A percentile compares a stretch with the other conserved stretches of the same genome.
These are phyloP conservation scores for Pestalotiopsis sp. DNA, from an alignment of 2,329 filamentous ascomycete species.

Conservation along the genomic window DNA sequence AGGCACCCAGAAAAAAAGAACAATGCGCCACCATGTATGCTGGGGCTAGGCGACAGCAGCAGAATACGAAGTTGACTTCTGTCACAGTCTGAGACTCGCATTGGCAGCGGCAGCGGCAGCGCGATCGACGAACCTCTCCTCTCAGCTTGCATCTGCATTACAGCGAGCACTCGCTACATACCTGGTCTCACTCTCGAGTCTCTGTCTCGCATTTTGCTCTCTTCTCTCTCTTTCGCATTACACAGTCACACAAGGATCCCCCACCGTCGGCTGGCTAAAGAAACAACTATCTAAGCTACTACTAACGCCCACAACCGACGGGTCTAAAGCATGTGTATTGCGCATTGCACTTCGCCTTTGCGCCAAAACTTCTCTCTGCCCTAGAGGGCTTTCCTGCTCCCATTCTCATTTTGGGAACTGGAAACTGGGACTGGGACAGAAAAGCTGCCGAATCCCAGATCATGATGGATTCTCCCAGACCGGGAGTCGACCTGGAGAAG, in stretches of 20 bases:
- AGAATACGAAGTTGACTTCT: slow-evolving; percentile 9
- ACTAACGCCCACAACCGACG: not conserved
- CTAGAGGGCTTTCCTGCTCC: slow-evolving; percentile 7
- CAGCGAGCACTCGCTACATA: not conserved
- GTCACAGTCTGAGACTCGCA: slow-evolving; percentile 6
- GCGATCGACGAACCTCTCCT: no score
- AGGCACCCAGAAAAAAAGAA: not conserved
- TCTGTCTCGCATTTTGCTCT: not conserved
- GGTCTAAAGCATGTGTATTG: not conserved
- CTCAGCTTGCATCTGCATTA: not conserved
- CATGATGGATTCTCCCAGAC: slow-evolving; percentile 53
- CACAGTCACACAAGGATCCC: not conserved
- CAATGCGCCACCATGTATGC: slow-evolving; percentile 11
- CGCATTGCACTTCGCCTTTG: slow-evolving; percentile 6
- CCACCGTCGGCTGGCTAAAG: not conserved
- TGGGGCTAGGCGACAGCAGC: not conserved
- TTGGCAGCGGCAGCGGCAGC: not conserved
- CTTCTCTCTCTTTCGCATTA: not conserved
- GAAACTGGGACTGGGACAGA: not conserved
- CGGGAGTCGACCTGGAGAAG: slow-evolving; percentile 77
- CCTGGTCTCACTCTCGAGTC: not conserved
- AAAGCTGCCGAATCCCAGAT: not conserved
- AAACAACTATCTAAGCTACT: not conserved
- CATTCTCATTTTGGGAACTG: not conserved
- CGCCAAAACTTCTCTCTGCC: not conserved